A percentile compares a stretch with the other conserved stretches of the same genome.
Evolutionary conservation across 208 protist genomes (phyloP).

Genomic region (Leishmania turanica): DNA sequence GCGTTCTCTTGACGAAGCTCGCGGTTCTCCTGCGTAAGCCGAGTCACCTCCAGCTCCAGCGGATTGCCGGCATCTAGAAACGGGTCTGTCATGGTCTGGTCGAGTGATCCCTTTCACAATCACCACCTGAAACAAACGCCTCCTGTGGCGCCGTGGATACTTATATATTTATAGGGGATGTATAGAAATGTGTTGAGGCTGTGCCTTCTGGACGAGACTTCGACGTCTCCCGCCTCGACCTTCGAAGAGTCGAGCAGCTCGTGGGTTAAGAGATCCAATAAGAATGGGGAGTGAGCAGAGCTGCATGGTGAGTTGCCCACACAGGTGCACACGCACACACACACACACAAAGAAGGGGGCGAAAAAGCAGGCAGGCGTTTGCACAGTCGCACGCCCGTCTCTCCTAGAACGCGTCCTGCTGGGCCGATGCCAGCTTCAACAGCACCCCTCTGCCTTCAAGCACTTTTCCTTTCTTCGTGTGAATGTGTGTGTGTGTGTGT

Average conservation of each 20-base stretch:
- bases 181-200: not conserved
- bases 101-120: not conserved
- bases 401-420: not conserved
- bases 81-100: constrained; percentile 28
- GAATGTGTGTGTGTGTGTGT: not conserved
- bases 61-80: constrained; percentile 19
- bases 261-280: not conserved
- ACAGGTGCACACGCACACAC: not conserved
- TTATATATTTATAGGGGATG: not conserved
- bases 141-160: not conserved
- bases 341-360: not conserved
- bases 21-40: constrained; percentile 59
- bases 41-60: constrained; percentile 47
- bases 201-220: not conserved
- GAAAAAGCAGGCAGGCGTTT: not conserved
- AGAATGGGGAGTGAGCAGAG: not conserved
- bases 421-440: not conserved
- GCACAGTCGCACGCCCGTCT: not conserved
- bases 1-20: constrained; percentile 59
- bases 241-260: not conserved
- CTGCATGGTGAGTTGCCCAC: not conserved
- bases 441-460: not conserved
- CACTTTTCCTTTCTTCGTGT: not conserved
- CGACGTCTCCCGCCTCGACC: not conserved
- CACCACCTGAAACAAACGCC: not conserved